Percentiles rank a stretch among this genome's conserved stretches.
Evolutionary conservation across 73 alveolate genomes (phyloP).

Genomic region (Loxodes magnus): DNA sequence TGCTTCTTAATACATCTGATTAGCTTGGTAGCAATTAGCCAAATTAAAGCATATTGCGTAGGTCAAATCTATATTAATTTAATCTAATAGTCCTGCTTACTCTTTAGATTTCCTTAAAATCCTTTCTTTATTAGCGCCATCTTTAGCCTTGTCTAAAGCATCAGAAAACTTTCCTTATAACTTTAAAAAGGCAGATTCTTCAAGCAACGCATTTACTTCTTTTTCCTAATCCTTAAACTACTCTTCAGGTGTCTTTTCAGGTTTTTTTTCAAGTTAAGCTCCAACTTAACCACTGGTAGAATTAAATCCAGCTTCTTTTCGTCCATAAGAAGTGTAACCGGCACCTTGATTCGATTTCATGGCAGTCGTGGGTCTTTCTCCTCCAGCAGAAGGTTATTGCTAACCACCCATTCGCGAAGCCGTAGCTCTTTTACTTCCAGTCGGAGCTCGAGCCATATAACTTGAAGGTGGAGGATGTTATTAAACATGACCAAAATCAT

Average conservation of each 20-base stretch:
- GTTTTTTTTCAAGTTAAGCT: too few species aligned
- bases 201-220: slow-evolving; percentile 48
- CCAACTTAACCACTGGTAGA: too few species aligned
- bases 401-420: too few species aligned
- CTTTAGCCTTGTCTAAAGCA: slow-evolving; percentile 53
- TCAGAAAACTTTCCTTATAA: slow-evolving; percentile 19
- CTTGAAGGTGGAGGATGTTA: slow-evolving; percentile 11
- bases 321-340: too few species aligned
- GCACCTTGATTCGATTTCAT: too few species aligned
- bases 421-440: too few species aligned
- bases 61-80: slow-evolving; percentile 60
- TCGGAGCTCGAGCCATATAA: too few species aligned
- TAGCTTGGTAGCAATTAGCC: slow-evolving; percentile 33
- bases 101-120: slow-evolving; percentile 51
- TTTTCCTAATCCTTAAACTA: slow-evolving; percentile 45
- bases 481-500: slow-evolving; percentile 3
- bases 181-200: slow-evolving; percentile 39
- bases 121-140: slow-evolving; percentile 54
- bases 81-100: slow-evolving; percentile 33
- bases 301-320: too few species aligned
- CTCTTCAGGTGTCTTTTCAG: slow-evolving; percentile 29
- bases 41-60: slow-evolving; percentile 48
- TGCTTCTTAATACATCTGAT: slow-evolving; percentile 54
- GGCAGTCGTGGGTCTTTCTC: too few species aligned
- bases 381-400: too few species aligned